Conservation (phyloP, 345 rosid genomes). For the Syzygium jambos region DNA sequence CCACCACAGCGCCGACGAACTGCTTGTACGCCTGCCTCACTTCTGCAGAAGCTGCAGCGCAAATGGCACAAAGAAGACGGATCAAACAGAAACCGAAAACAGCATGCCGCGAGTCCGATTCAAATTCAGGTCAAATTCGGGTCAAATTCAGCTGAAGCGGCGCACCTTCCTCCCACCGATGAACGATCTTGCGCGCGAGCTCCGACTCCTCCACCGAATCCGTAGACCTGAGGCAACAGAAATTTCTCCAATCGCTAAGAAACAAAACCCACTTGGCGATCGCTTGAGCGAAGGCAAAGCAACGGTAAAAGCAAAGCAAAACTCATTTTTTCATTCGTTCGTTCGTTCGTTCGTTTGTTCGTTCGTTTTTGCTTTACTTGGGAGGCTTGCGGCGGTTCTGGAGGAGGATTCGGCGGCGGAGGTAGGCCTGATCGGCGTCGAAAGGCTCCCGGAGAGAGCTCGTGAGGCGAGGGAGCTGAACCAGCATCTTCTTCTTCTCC, state of each 20-base stretch:
- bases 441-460: constrained; percentile 77
- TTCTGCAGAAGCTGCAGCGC: constrained; percentile 57
- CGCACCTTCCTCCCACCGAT: constrained; percentile 88
- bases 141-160: neutral
- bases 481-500: constrained; percentile 23
- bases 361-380: constrained; percentile 32
- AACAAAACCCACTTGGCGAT: neutral
- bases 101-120: neutral
- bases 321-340: neutral
- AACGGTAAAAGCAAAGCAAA: neutral
- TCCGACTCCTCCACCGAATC: constrained; percentile 61
- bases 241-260: neutral
- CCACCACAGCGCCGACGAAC: constrained; percentile 68
- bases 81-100: neutral
- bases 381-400: constrained; percentile 38
- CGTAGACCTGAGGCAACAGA: constrained; percentile 12
- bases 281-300: neutral
- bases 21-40: constrained; percentile 77
- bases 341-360: too few species aligned
- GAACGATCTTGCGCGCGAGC: constrained; percentile 68
- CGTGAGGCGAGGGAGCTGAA: constrained; percentile 80
- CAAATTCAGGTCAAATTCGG: too few species aligned
- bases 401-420: constrained; percentile 65
- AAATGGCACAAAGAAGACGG: neutral
- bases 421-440: constrained; percentile 82